Evolutionary conservation across 495 filamentous ascomycete species (phyloP).

Genomic region (Lasiosphaeria ovina): DNA sequence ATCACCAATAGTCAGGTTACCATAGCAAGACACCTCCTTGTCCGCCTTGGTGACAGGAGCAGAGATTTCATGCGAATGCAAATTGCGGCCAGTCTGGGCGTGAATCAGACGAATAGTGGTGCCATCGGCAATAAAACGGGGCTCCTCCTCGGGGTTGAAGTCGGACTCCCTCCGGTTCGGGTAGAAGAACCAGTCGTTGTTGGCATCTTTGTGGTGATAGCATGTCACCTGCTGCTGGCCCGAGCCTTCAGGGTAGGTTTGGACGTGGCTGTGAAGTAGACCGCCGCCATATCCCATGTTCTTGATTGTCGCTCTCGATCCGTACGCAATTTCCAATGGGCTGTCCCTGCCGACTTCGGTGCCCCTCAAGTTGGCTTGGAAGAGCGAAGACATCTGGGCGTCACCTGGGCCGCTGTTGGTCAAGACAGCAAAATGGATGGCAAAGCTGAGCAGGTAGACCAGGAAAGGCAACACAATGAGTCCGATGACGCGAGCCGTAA

Average conservation of each 20-base stretch:
- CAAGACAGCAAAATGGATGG: slow-evolving; percentile 85
- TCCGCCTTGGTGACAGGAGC: slow-evolving; percentile 89
- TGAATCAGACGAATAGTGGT: slow-evolving; percentile 86
- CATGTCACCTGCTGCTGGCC: slow-evolving; percentile 95
- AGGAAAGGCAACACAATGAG: slow-evolving; percentile 82
- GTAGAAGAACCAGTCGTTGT: slow-evolving; percentile 99
- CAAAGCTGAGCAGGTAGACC: slow-evolving; percentile 95
- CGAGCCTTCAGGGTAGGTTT: slow-evolving; percentile 93
- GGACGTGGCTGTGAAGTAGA: slow-evolving; percentile 94
- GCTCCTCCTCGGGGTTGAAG: slow-evolving; percentile 66
- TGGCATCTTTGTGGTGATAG: slow-evolving; percentile 99
- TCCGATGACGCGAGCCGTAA: slow-evolving; percentile 76
- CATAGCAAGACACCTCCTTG: slow-evolving; percentile 90
- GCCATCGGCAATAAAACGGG: slow-evolving; percentile 72
- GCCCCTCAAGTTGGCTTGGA: slow-evolving; percentile 92
- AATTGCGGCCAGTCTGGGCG: slow-evolving; percentile 90
- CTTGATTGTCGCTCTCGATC: slow-evolving; percentile 90
- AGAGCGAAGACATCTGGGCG: slow-evolving; percentile 98
- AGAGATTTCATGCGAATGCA: slow-evolving; percentile 87
- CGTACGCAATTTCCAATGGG: slow-evolving; percentile 84
- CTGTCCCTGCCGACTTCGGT: slow-evolving; percentile 93
- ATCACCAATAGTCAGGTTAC: slow-evolving; percentile 94
- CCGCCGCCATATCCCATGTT: slow-evolving; percentile 99
- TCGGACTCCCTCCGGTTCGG: slow-evolving; percentile 75
- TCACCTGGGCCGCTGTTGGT: slow-evolving; percentile 95